Conservation (phyloP, 768 basidiomycete genomes). For the Lepiota subincarnata region DNA sequence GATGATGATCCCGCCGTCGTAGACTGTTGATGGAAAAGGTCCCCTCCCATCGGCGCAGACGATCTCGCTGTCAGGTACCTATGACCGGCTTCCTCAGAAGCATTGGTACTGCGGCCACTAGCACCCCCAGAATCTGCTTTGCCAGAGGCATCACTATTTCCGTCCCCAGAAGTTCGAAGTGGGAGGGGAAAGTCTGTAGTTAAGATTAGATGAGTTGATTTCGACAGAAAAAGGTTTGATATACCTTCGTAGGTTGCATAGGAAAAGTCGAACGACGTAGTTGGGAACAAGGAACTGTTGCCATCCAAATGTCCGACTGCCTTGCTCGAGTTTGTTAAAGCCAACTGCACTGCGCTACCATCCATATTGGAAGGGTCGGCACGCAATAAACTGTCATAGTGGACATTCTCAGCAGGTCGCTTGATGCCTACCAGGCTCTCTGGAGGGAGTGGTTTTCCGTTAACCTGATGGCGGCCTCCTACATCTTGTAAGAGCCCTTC, state of each 20-base stretch:
- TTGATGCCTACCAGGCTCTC: constrained; percentile 68
- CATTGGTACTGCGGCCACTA: not conserved
- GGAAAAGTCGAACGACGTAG: constrained; percentile 67
- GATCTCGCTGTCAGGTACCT: not conserved
- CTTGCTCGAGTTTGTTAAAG: constrained; percentile 28
- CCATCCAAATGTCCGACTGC: constrained; percentile 33
- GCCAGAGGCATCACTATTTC: constrained; percentile 5
- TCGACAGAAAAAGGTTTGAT: constrained; percentile 45
- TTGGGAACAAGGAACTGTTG: constrained; percentile 53
- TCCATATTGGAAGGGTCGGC: constrained; percentile 67
- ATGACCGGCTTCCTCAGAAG: not conserved
- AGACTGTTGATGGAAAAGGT: constrained; percentile 1
- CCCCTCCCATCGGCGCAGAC: not conserved
- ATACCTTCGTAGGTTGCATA: constrained; percentile 63
- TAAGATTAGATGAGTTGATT: constrained; percentile 19
- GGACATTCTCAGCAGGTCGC: constrained; percentile 78
- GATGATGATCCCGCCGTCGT: not conserved
- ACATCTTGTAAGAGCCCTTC: constrained; percentile 39
- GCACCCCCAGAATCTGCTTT: constrained; percentile 3
- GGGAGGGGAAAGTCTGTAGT: constrained; percentile 4
- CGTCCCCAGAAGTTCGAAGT: constrained; percentile 14
- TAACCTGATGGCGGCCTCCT: constrained; percentile 71
- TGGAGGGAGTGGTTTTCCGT: constrained; percentile 61
- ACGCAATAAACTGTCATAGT: constrained; percentile 74
- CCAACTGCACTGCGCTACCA: constrained; percentile 23